Conservation (phyloP, 495 filamentous ascomycete genomes). For the Amniculicola lignicola region DNA sequence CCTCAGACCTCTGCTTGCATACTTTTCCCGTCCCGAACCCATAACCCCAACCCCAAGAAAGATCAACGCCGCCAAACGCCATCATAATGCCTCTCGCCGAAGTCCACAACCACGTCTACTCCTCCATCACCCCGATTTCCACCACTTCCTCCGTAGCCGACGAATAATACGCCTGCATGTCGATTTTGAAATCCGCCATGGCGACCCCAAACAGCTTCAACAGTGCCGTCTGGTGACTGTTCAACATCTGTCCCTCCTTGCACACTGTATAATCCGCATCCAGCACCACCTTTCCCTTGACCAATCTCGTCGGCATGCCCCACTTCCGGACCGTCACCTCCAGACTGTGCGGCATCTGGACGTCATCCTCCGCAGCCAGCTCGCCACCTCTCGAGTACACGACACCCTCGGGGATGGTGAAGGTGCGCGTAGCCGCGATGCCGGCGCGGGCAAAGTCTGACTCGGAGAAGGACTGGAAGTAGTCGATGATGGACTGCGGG, state of each 20-base stretch:
- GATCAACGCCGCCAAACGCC: conserved; percentile 9
- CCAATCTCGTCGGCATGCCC: conserved; percentile 81
- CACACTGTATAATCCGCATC: conserved; percentile 74
- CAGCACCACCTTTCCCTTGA: conserved; percentile 82
- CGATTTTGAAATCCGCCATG: conserved; percentile 81
- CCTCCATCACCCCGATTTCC: conserved; percentile 51
- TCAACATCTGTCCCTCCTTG: conserved; percentile 73
- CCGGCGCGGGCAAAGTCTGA: conserved; percentile 89
- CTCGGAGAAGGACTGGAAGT: conserved; percentile 65
- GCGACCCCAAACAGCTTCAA: conserved; percentile 91
- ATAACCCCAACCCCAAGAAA: too few species aligned
- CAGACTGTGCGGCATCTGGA: conserved; percentile 77
- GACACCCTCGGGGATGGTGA: conserved; percentile 73
- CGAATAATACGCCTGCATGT: conserved; percentile 72
- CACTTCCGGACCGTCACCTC: conserved; percentile 84
- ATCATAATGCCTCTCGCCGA: too few species aligned
- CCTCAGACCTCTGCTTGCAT: too few species aligned
- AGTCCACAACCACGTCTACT: conserved; percentile 38
- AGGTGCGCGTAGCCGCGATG: conserved; percentile 64
- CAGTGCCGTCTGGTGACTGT: conserved; percentile 84
- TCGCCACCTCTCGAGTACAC: conserved; percentile 75
- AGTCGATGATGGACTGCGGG: conserved; percentile 58
- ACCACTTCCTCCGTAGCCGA: conserved; percentile 57
- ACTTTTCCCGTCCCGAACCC: too few species aligned
- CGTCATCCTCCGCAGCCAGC: conserved; percentile 73